phyloP scores from a whole-genome alignment of 768 basidiomycete species.

The Neoboletus subvelutipes region DNA sequence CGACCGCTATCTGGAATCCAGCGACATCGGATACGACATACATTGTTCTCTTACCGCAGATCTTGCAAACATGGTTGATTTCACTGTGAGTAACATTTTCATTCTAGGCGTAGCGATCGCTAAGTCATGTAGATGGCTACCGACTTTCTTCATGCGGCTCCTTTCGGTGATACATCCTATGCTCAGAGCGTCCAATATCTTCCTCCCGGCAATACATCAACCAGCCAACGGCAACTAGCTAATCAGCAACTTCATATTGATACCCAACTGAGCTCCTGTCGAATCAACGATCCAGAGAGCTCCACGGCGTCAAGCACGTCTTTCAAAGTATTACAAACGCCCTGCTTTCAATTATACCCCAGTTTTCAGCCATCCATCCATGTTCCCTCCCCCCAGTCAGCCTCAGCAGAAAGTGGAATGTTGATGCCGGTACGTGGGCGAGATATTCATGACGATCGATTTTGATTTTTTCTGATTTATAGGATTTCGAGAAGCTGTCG shows the following conservation, averaged over 20 bases:
- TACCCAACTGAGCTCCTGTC: constrained; percentile 14
- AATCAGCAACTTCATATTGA: constrained; percentile 19
- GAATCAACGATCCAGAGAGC: constrained; percentile 7
- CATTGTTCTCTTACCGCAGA: neutral
- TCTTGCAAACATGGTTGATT: neutral
- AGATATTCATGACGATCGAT: neutral
- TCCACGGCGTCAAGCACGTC: constrained; percentile 21
- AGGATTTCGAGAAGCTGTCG: constrained; percentile 12
- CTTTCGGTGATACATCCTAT: neutral
- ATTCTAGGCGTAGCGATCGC: neutral
- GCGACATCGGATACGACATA: neutral
- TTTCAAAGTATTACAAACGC: constrained; percentile 9
- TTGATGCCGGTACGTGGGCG: constrained; percentile 10
- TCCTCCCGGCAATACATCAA: neutral
- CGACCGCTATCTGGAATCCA: neutral
- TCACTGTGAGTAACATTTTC: constrained; percentile 14
- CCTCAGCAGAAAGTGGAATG: neutral
- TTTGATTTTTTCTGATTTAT: neutral
- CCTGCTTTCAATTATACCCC: neutral
- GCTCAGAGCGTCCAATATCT: neutral
- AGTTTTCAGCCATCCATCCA: constrained; percentile 2
- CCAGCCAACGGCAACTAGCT: constrained; percentile 6
- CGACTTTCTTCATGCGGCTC: neutral
- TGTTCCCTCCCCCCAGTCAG: constrained; percentile 12
- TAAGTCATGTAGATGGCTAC: constrained; percentile 10